Base-by-base conservation (phyloP, 106 monocot genomes). In the Dioscorea dumetorum region DNA sequence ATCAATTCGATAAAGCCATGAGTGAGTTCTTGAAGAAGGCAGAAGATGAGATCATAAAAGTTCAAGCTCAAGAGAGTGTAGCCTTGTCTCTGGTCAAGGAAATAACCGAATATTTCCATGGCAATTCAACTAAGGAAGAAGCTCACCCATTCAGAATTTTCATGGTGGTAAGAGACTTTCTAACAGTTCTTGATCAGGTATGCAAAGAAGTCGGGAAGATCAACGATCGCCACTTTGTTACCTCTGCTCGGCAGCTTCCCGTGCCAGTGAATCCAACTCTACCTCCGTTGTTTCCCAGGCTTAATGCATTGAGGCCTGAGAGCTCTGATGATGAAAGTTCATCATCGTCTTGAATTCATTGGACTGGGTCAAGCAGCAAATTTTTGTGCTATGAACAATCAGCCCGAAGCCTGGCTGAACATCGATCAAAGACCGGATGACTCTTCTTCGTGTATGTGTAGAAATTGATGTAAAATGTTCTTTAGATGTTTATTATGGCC, bases 101-200 rank as follows among this genome's bases (percentile, higher is more conserved):
- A 61, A 87, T 90, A 70, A 94, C 90, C 0, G 90, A 94, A 72
- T 94, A 94, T 51, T 94, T 94, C 70, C 90, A 94, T 67, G 94
- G 94, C 9, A 79, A 90, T 64, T 90, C 90, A 2, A 82, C 78
- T 1, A 87, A 73, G 57, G 94, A 90, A 64, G 94, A 94, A 70
- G 84, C 87, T 23, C 94, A 95, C 53, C 94, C 94, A 2, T 84
- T 94, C 33, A 84, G 90, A 35, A 90, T 94, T 24, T 94, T 94
- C 76, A 80, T 94, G 84, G 90, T 94, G 62, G 90, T 90, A 9
- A 78, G 94, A 58, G 94, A 94, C 67, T 94, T 94, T 50, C 75
- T 94, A 2, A 67, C 85, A 4, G 64, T 77, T 49, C 84, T 94
- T 50, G 94, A 94, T 62, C 81, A 67, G 58, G 87, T 94, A 5